Conservation (phyloP, 2,329 filamentous ascomycete genomes). For the Pleomassaria siparia region DNA sequence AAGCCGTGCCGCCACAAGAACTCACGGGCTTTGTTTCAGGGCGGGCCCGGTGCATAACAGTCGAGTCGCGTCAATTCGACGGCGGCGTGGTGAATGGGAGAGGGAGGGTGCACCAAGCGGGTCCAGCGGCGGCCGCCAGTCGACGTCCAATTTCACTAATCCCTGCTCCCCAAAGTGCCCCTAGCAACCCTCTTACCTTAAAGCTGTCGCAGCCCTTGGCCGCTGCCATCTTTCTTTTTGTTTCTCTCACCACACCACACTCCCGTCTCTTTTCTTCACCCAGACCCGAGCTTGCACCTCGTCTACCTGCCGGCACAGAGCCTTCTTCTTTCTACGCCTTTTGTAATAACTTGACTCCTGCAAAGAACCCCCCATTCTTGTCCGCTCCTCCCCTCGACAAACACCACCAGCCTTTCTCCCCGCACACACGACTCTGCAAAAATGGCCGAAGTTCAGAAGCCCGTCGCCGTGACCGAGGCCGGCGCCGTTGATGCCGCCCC, state of each 20-base stretch:
- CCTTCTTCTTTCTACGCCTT: constrained; percentile 34
- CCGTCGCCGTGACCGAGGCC: constrained; percentile 53
- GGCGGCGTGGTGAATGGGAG: neutral
- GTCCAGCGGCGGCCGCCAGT: constrained; percentile 26
- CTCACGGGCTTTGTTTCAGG: constrained; percentile 9
- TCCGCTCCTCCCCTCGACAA: constrained; percentile 8
- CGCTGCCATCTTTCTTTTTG: constrained; percentile 26
- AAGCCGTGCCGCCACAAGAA: neutral
- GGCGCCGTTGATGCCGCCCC: constrained; percentile 41
- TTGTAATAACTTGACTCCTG: constrained; percentile 37
- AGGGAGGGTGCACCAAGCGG: constrained; percentile 26
- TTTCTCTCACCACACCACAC: constrained; percentile 35
- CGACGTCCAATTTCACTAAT: constrained; percentile 37
- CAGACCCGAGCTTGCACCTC: constrained; percentile 30
- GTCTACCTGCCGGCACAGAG: constrained; percentile 29
- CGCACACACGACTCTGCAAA: constrained; percentile 29
- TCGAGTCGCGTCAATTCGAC: constrained; percentile 2
- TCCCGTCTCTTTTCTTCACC: constrained; percentile 24
- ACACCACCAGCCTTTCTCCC: neutral
- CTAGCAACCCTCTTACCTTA: constrained; percentile 41
- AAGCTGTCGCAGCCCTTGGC: constrained; percentile 36
- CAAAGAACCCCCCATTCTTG: constrained; percentile 11
- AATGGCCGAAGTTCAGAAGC: constrained; percentile 77
- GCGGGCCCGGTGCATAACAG: constrained; percentile 7
- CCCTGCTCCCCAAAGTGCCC: constrained; percentile 19